A percentile compares a stretch with the other conserved stretches of the same genome.
phyloP scores from a whole-genome alignment of 1,284 basidiomycete genomes.

The Coniferiporia weirii region DNA sequence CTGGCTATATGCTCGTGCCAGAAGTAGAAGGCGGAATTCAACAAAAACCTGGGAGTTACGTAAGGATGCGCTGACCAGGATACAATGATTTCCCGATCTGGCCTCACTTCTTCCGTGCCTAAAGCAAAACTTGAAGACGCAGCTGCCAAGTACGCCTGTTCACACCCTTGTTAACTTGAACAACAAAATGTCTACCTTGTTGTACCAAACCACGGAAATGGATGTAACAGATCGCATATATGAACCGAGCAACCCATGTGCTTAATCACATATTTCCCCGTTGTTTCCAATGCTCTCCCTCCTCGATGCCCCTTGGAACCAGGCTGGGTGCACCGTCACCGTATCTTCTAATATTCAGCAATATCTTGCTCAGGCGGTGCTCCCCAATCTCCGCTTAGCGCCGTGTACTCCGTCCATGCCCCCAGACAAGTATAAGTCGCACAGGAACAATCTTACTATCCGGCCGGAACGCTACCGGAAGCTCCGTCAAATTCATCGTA shows the following conservation, averaged over 20 bases:
- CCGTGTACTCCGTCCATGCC: constrained; percentile 34
- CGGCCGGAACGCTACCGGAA: constrained; percentile 43
- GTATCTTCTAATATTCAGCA: constrained; percentile 34
- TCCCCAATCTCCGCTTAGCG: constrained; percentile 43
- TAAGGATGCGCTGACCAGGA: too few relatives aligned
- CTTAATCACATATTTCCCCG: neutral
- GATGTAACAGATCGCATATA: neutral
- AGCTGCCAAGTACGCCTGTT: too few relatives aligned
- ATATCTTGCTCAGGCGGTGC: constrained; percentile 41
- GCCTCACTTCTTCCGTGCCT: too few relatives aligned
- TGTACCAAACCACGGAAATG: neutral
- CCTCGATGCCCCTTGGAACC: neutral
- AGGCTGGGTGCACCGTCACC: neutral
- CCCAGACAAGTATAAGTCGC: constrained; percentile 39
- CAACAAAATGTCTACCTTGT: neutral
- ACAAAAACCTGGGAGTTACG: too few relatives aligned
- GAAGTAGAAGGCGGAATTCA: too few relatives aligned
- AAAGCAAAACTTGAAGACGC: too few relatives aligned
- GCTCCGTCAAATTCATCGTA: constrained; percentile 39
- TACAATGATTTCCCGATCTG: too few relatives aligned
- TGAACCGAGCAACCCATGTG: neutral
- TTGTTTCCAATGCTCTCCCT: constrained; percentile 2
- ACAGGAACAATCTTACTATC: constrained; percentile 39
- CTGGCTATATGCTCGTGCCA: too few relatives aligned
- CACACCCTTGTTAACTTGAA: too few relatives aligned